Percentiles rank a stretch among this genome's conserved stretches.
These are phyloP conservation scores for Xylariaceae sp. DNA, from an alignment of 2,329 filamentous ascomycete species.

Conservation along the genomic window DNA sequence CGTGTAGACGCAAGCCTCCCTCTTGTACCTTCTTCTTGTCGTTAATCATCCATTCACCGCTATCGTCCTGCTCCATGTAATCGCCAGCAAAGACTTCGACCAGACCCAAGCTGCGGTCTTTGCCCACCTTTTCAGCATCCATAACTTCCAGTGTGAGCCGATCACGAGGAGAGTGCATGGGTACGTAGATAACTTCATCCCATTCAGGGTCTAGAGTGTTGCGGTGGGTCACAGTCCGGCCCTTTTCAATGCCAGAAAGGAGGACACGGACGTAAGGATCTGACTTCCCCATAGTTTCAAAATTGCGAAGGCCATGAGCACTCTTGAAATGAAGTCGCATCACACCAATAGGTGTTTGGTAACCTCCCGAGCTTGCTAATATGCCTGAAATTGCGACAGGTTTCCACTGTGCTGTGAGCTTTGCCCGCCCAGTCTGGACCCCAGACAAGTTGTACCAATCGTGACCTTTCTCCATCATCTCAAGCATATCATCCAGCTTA, in stretches of 20 bases:
- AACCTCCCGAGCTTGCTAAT: slow-evolving; percentile 79
- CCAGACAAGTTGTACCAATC: slow-evolving; percentile 94
- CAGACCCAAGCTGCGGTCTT: slow-evolving; percentile 85
- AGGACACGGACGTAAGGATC: slow-evolving; percentile 92
- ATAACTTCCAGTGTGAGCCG: slow-evolving; percentile 90
- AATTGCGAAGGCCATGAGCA: slow-evolving; percentile 83
- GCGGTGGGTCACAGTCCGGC: slow-evolving; percentile 90
- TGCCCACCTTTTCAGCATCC: slow-evolving; percentile 92
- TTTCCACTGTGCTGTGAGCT: slow-evolving; percentile 94
- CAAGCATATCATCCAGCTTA: slow-evolving; percentile 90
- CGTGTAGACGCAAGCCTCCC: slow-evolving; percentile 74
- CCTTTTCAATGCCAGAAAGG: slow-evolving; percentile 88
- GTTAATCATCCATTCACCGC: slow-evolving; percentile 79
- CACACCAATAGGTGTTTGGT: slow-evolving; percentile 91
- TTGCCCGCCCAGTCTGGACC: slow-evolving; percentile 81
- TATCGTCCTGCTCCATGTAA: slow-evolving; percentile 77
- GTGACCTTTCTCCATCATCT: slow-evolving; percentile 87
- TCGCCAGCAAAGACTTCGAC: slow-evolving; percentile 79
- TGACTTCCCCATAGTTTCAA: slow-evolving; percentile 95
- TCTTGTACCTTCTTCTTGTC: slow-evolving; percentile 74
- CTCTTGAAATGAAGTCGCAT: slow-evolving; percentile 92
- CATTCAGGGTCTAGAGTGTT: slow-evolving; percentile 96
- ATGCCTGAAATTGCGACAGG: slow-evolving; percentile 86
- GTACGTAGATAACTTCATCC: slow-evolving; percentile 94
- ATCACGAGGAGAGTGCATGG: slow-evolving; percentile 83